Conservation (phyloP, 2,329 filamentous ascomycete genomes). For the Pseudogymnoascus sp. region DNA sequence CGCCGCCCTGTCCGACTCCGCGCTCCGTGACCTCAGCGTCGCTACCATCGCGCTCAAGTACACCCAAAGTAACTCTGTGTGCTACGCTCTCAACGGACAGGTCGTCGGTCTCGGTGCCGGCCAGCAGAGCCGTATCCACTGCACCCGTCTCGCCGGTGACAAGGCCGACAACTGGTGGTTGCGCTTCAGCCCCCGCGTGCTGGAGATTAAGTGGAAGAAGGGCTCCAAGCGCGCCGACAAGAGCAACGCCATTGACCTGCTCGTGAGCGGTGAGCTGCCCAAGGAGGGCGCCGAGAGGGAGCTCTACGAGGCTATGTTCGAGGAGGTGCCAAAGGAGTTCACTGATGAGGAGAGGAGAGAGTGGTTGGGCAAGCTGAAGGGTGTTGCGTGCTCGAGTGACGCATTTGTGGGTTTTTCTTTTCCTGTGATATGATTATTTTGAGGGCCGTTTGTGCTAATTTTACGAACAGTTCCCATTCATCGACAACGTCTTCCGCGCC, state of each 20-base stretch:
- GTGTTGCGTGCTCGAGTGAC: constrained; percentile 85
- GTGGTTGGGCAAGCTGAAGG: constrained; percentile 75
- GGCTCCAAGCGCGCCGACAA: constrained; percentile 95
- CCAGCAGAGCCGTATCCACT: constrained; percentile 97
- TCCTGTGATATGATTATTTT: not conserved
- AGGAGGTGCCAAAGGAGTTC: constrained; percentile 78
- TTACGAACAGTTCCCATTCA: constrained; percentile 78
- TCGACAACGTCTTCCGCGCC: constrained; percentile 93
- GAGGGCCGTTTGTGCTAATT: constrained; percentile 10
- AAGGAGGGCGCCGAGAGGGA: constrained; percentile 75
- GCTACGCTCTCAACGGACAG: constrained; percentile 91
- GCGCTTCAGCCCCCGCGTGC: constrained; percentile 86
- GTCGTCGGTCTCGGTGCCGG: constrained; percentile 90
- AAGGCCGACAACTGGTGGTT: constrained; percentile 99
- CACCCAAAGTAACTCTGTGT: constrained; percentile 98
- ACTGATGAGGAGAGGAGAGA: constrained; percentile 74
- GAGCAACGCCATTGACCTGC: constrained; percentile 94
- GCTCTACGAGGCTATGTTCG: constrained; percentile 82
- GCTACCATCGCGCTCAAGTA: constrained; percentile 98
- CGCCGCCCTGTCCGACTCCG: constrained; percentile 64
- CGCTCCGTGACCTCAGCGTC: constrained; percentile 82
- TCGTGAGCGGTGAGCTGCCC: constrained; percentile 85
- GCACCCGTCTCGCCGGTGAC: constrained; percentile 92
- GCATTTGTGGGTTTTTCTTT: constrained; percentile 66
- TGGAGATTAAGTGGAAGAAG: constrained; percentile 93